Evolutionary conservation across 148 eudicot genomes (phyloP), one percentile per base, ranked within the genome.

Genomic region (Camellia japonica): DNA sequence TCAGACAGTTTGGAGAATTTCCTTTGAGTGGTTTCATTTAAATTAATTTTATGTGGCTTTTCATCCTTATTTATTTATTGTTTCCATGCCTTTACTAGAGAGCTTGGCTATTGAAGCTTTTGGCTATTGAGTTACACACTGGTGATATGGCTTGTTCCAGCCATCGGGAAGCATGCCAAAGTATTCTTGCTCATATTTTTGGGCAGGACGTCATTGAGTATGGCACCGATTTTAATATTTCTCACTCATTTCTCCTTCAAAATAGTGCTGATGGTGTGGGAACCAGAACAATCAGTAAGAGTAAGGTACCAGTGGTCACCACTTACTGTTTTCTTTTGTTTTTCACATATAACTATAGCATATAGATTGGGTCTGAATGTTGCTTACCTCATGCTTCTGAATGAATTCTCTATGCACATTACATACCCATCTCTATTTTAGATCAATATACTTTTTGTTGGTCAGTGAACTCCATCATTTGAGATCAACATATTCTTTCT

Each of bases 101-200:
- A 87, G 99, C 98, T 5, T 96, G 99, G 99, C 73, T 96, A 82
- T 90, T 94, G 90, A 96, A 96, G 87, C 97, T 96, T 81, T 87
- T 91, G 71, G 89, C 97, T 6, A 86, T 96, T 56, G 98, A 90
- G 82, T 81, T 96, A 84, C 98, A 94, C 83, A 78, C 87, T 68
- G 93, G 92, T 46, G 95, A 94, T 85, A 75, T 89, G 85, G 72
- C 88, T 56, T 87, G 81, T 75, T 81, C 93, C 60, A 82, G 78
- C 81, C 94, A 92, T 85, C 86, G 88, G 46, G 99, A 96, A 88
- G 85, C 94, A 71, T 92, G 94, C 79, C 94, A 82, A 66, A 87
- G 85, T 75, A 90, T 94, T 86, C 91, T 96, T 85, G 87, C 84
- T 76, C 87, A 84, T 71, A 71, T 92, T 71, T 92, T 91, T 84